Evolutionary conservation across 2,329 filamentous ascomycete genomes (phyloP), one percentile per base, ranked within the genome.

Genomic region (Lanzia echinophila): DNA sequence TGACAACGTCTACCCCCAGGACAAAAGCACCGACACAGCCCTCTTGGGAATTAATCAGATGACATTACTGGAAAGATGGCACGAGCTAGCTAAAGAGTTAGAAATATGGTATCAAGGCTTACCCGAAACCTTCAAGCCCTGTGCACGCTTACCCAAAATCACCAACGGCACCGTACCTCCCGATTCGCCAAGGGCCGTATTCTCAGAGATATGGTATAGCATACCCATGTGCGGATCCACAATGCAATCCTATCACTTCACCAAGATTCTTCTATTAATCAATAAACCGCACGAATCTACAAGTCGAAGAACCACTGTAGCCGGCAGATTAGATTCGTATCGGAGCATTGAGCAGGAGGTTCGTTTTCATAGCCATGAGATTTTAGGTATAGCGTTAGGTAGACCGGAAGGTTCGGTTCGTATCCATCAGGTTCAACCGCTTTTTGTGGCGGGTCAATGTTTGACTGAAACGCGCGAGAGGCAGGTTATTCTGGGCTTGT

Each of bases 201-300:
- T 76, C 65, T 73, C 68, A 0, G 79, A 84, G 62, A 74, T 83
- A 12, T 86, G 83, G 81, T 84, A 83, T 65, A 76, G 76, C 50
- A 72, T 81, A 0, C 75, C 82, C 0, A 78, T 86, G 73, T 86
- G 82, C 67, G 81, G 79, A 0, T 81, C 82, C 2, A 81, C 81
- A 1, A 85, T 85, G 75, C 81, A 84, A 61, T 76, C 76, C 56
- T 85, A 83, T 59, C 79, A 86, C 61, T 84, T 86, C 71, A 80
- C 79, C 1, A 75, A 79, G 42, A 81, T 85, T 11, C 73, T 84
- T 4, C 65, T 86, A 0, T 72, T 83, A 12, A 74, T 83, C 58
- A 84, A 86, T 61, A 77, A 79, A 55, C 79, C 79, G 1, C 73
- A 76, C 15, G 76, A 84, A 54, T 77, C 75, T 0, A 77, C 79